Evolutionary conservation across 345 rosid species (phyloP).

Genomic region (Salix viminalis): DNA sequence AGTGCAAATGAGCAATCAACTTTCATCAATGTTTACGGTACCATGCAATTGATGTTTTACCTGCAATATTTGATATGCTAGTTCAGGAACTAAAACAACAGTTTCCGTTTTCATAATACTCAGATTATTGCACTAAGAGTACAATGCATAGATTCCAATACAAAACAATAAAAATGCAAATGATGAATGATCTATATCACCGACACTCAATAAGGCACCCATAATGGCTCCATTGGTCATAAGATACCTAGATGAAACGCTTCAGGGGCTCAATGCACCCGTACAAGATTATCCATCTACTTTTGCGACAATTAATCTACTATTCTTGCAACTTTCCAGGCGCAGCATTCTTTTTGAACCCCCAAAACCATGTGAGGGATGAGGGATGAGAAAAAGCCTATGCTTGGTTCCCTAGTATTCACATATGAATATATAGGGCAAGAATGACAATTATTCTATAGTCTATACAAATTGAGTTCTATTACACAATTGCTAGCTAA

Average conservation of each 20-base stretch:
- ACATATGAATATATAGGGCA: neutral
- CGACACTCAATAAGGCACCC: neutral
- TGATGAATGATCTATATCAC: neutral
- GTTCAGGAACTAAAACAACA: constrained; percentile 1
- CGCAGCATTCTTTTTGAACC: neutral
- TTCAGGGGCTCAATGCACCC: neutral
- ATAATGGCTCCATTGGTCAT: neutral
- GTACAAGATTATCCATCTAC: neutral
- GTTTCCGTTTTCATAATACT: neutral
- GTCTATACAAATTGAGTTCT: neutral
- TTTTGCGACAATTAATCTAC: neutral
- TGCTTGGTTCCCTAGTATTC: neutral
- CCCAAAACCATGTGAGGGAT: too few species aligned
- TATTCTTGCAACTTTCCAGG: neutral
- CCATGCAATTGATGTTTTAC: neutral
- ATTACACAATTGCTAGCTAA: neutral
- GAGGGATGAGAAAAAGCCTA: neutral
- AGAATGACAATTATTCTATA: neutral
- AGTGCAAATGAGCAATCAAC: neutral
- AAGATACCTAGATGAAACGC: neutral
- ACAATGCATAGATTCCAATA: neutral
- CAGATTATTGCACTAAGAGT: neutral
- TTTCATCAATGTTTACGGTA: neutral
- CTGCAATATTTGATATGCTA: neutral
- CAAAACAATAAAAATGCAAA: neutral